These are phyloP conservation scores for Amaranthus palmeri DNA, from an alignment of 148 eudicot species.

Conservation along the genomic window DNA sequence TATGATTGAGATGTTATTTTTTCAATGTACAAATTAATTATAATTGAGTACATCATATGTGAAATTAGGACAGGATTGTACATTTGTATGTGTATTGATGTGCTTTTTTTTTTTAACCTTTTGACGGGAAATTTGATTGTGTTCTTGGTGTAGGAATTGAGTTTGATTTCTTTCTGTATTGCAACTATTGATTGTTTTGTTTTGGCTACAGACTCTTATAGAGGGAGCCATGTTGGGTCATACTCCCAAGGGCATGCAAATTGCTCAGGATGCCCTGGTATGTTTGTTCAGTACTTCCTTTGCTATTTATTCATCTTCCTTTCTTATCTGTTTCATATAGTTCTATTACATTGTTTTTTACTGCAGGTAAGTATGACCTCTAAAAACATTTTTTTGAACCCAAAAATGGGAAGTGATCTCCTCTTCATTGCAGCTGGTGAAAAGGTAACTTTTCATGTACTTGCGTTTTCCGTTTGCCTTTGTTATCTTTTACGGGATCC, in stretches of 20 bases:
- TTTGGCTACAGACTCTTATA: slow-evolving; percentile 50
- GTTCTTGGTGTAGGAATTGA: neutral
- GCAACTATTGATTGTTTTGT: slow-evolving; percentile 14
- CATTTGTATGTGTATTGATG: neutral
- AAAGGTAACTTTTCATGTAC: slow-evolving; percentile 41
- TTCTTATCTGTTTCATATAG: neutral
- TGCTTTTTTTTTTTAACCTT: neutral
- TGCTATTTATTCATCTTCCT: slow-evolving; percentile 1
- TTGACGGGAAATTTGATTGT: neutral
- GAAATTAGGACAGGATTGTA: neutral
- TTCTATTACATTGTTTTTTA: slow-evolving; percentile 11
- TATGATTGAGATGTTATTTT: neutral
- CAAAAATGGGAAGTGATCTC: slow-evolving; percentile 62
- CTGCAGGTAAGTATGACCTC: slow-evolving; percentile 56
- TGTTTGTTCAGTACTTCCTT: slow-evolving; percentile 12
- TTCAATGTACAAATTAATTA: neutral
- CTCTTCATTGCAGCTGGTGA: slow-evolving; percentile 76
- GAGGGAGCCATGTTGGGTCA: slow-evolving; percentile 90
- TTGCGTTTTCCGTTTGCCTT: neutral
- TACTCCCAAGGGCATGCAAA: slow-evolving; percentile 79
- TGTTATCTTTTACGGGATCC: neutral
- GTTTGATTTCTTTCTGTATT: neutral
- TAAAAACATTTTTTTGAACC: slow-evolving; percentile 38
- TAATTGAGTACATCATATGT: neutral
- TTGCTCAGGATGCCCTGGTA: slow-evolving; percentile 83